A percentile compares a stretch with the other conserved stretches of the same genome.
Conservation (phyloP, 306 rosid species). For the Gleditsia sinensis region DNA sequence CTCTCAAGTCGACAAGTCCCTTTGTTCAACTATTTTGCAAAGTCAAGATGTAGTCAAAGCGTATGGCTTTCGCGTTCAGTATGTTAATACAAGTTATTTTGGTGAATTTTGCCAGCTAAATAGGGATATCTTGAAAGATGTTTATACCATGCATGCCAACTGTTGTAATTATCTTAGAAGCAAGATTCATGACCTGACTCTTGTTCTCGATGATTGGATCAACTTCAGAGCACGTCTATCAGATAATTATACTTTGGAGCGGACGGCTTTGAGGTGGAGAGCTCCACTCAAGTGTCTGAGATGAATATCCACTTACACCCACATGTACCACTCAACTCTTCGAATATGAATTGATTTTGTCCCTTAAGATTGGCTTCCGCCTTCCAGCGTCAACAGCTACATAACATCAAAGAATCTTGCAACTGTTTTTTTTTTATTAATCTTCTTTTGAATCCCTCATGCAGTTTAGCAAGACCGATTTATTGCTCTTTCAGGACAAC, state of each 20-base stretch:
- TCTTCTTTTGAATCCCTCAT: background rate
- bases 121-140: conserved; percentile 28
- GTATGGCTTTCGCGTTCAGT: conserved; percentile 23
- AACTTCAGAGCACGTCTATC: conserved; percentile 26
- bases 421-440: background rate
- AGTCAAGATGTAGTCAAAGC: background rate
- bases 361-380: background rate
- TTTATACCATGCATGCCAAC: conserved; percentile 51
- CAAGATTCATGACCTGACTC: conserved; percentile 59
- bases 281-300: conserved; percentile 46
- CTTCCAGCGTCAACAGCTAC: background rate
- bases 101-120: conserved; percentile 53
- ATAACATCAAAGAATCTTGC: background rate
- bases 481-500: background rate
- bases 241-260: conserved; percentile 18
- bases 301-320: conserved; percentile 19
- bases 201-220: conserved; percentile 61
- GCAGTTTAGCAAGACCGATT: background rate
- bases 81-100: conserved; percentile 32
- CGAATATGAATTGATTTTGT: background rate
- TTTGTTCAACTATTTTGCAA: conserved; percentile 33
- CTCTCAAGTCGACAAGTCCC: conserved; percentile 25
- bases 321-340: background rate
- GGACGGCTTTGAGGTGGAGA: conserved; percentile 40
- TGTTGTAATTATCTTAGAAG: conserved; percentile 51